phyloP scores from a whole-genome alignment of 208 protist genomes.

The Leishmania major region DNA sequence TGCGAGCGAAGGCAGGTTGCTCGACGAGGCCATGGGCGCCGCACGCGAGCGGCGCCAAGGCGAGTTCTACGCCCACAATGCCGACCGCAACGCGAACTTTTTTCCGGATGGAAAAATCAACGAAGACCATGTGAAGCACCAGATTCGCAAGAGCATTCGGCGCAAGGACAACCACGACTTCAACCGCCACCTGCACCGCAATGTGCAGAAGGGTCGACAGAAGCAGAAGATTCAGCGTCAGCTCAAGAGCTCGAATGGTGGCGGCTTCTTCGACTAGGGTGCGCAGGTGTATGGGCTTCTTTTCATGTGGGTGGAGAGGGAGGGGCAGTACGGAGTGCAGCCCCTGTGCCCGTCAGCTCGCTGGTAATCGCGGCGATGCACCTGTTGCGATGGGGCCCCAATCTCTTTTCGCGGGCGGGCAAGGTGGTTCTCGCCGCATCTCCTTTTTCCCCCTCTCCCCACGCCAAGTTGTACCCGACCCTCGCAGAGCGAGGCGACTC shows the following conservation, averaged over 20 bases:
- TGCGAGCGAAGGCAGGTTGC: constrained; percentile 35
- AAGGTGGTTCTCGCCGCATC: not conserved
- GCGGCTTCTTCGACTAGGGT: constrained; percentile 56
- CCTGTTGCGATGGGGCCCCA: not conserved
- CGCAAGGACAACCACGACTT: constrained; percentile 74
- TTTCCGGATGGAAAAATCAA: constrained; percentile 62
- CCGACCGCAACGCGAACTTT: constrained; percentile 73
- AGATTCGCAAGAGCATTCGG: constrained; percentile 63
- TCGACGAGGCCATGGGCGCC: constrained; percentile 52
- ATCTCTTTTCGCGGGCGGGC: not conserved
- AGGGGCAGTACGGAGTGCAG: not conserved
- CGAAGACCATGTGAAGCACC: constrained; percentile 65
- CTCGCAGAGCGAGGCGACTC: not conserved
- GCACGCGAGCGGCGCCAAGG: constrained; percentile 40
- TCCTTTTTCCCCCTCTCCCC: not conserved
- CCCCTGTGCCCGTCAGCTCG: not conserved
- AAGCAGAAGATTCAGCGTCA: constrained; percentile 82
- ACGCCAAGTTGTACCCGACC: not conserved
- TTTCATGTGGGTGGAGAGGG: not conserved
- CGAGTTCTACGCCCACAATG: constrained; percentile 22
- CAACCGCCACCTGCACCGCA: constrained; percentile 76
- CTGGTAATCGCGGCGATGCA: not conserved
- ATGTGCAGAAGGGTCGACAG: constrained; percentile 83
- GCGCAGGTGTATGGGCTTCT: not conserved
- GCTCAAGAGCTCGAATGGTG: constrained; percentile 59